Percentiles rank a stretch among this genome's conserved stretches.
These are phyloP conservation scores for Metschnikowia hibisci DNA, from an alignment of 805 yeast species.

Conservation along the genomic window DNA sequence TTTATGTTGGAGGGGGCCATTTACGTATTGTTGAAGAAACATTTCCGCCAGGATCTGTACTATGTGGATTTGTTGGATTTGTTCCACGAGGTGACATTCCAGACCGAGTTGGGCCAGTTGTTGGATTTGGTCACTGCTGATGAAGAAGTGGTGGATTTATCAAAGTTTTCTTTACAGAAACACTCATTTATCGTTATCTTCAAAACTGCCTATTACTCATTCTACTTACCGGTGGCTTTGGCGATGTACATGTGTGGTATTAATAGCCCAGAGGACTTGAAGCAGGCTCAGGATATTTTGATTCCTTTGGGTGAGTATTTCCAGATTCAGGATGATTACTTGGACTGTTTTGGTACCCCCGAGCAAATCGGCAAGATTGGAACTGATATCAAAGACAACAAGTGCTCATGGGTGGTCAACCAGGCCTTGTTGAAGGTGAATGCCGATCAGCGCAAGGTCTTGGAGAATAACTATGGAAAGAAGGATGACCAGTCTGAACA, in stretches of 20 bases:
- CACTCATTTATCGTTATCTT: constrained; percentile 93
- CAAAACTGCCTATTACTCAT: constrained; percentile 97
- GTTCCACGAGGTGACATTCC: constrained; percentile 96
- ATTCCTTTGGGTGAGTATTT: constrained; percentile 97
- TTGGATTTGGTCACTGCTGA: constrained; percentile 96
- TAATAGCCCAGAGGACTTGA: constrained; percentile 63
- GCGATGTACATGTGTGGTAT: constrained; percentile 93
- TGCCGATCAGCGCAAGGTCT: constrained; percentile 73
- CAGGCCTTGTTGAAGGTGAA: constrained; percentile 78
- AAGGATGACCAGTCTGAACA: constrained; percentile 69
- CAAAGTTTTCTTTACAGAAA: constrained; percentile 80
- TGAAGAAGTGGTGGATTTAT: constrained; percentile 86
- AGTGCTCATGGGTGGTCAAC: constrained; percentile 96
- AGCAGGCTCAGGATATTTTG: constrained; percentile 83
- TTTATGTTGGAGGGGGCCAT: constrained; percentile 96
- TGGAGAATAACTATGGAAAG: constrained; percentile 88
- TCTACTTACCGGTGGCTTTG: constrained; percentile 94
- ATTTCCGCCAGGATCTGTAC: constrained; percentile 77
- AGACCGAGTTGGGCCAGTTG: constrained; percentile 95
- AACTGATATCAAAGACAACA: constrained; percentile 96
- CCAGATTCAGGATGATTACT: constrained; percentile 97
- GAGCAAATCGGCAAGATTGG: constrained; percentile 98
- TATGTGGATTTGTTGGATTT: constrained; percentile 88
- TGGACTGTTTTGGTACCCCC: constrained; percentile 97
- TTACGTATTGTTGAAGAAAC: constrained; percentile 80